A percentile compares a stretch with the other conserved stretches of the same genome.
These are phyloP conservation scores for Cardamine chenopodiifolia DNA, from an alignment of 345 rosid genomes.

Conservation along the genomic window DNA sequence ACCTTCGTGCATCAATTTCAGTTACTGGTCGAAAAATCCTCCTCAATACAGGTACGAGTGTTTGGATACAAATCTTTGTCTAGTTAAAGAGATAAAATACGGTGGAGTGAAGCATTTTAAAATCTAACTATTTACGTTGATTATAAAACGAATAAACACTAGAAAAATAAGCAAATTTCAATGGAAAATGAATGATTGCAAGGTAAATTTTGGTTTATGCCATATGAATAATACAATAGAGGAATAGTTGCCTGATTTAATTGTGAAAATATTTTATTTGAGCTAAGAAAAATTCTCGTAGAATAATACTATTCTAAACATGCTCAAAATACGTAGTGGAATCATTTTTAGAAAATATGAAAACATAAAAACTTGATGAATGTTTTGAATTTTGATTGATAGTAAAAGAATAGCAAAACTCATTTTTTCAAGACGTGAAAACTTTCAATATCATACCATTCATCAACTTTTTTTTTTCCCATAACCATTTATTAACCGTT, in stretches of 20 bases:
- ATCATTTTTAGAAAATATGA: too few species aligned
- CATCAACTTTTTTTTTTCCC: background rate
- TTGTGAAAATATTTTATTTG: background rate
- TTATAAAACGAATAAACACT: background rate
- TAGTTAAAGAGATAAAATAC: background rate
- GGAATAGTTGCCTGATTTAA: background rate
- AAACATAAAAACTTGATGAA: too few species aligned
- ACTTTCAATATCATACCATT: background rate
- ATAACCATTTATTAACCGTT: background rate
- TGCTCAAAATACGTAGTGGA: too few species aligned
- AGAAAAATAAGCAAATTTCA: background rate
- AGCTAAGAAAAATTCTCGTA: background rate
- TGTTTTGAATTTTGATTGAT: too few species aligned
- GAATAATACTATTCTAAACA: too few species aligned
- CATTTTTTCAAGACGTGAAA: background rate
- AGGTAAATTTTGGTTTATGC: background rate
- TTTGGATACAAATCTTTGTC: background rate
- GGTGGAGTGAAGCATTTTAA: background rate
- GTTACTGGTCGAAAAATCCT: conserved; percentile 75
- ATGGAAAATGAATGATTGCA: background rate
- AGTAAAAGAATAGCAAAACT: background rate
- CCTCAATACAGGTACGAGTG: conserved; percentile 59
- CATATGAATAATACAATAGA: background rate
- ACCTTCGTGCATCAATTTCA: conserved; percentile 49
- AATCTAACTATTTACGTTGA: background rate